Base-by-base conservation (phyloP, 1,284 basidiomycete species). In the Cutaneotrichosporon sp. region DNA sequence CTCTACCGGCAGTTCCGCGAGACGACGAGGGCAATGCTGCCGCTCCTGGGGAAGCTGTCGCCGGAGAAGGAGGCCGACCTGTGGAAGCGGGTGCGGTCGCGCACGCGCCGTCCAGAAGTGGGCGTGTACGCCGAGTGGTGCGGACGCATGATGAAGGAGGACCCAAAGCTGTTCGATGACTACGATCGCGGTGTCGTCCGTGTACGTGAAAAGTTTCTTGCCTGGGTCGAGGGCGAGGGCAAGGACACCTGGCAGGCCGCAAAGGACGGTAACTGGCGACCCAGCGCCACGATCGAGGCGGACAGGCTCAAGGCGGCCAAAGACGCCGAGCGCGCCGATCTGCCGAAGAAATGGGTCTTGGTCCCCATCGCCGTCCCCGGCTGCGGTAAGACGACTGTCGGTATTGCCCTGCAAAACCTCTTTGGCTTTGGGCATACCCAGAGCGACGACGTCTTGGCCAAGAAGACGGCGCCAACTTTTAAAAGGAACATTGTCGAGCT, bases 1-100 rank as follows among this genome's bases (percentile, higher is more conserved):
- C 94, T 96, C 84, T 97, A 97, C 75, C 85, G 96, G 46, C 90
- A 97, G 70, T 98, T 92, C 92, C 80, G 96, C 50, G 96, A 98
- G 75, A 80, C 94, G 46, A 97, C 96, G 8, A 87, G 90, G 67
- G 77, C 72, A 17, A 77, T 94, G 30, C 78, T 96, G 7, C 76
- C 79, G 1, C 58, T 77, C 4, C 52, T 69, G 26, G 39, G 50
- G 17, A 45, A 51, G 46, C 23, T 40, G 23, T 49, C 56, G 4
- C 40, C 39, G 4, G 52, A 54, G 35, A 58, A 63, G 41, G 51
- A 56, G n/a, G 62, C 58, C 1, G 65, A 66, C 15, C 55, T 70
- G 1, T 70, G 70, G 70, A 67, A 66, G 38, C 64, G 63, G 49
- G 61, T 74, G 8, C 52, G 65, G 2, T 45, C 63, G 3, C 66